Conservation (phyloP, 371 early-diverging fungal species). For the Synchytrium microbalum region DNA sequence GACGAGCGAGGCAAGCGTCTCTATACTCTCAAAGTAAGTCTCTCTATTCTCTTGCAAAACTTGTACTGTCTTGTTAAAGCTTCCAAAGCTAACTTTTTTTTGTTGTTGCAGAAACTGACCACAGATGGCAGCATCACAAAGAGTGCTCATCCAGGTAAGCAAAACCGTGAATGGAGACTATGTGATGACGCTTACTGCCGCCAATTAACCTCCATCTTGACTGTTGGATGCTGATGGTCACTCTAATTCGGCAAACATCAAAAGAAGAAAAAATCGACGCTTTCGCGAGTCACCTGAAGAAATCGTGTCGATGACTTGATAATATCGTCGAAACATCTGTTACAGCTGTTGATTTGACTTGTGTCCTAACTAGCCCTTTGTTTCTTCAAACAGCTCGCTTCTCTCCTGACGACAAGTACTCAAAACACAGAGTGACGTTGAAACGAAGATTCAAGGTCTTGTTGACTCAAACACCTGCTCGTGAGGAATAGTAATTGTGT, state of each 20-base stretch:
- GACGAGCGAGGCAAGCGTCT: constrained; percentile 79
- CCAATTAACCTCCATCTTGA: too few relatives aligned
- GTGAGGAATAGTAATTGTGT: constrained; percentile 1
- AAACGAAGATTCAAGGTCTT: constrained; percentile 91
- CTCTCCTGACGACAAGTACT: constrained; percentile 98
- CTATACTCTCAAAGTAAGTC: constrained; percentile 89
- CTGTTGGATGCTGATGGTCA: constrained; percentile 1
- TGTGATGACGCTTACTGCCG: too few relatives aligned
- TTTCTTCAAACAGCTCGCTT: constrained; percentile 62
- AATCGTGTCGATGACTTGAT: constrained; percentile 16
- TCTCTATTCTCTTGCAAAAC: not conserved
- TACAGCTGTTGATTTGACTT: constrained; percentile 4
- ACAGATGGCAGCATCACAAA: constrained; percentile 74
- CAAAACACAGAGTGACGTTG: constrained; percentile 93
- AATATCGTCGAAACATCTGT: constrained; percentile 13
- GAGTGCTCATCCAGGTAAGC: constrained; percentile 83
- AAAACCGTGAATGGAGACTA: too few relatives aligned
- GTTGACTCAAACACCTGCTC: constrained; percentile 57
- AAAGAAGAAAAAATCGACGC: not conserved
- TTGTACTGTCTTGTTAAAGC: not conserved
- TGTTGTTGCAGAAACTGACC: constrained; percentile 61
- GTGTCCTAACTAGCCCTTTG: not conserved
- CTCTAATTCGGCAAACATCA: not conserved
- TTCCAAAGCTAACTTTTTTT: not conserved
- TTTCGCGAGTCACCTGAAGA: constrained; percentile 15